Evolutionary conservation across 441 rosid genomes (phyloP), one percentile per base, ranked within the genome.

Genomic region (Pelargonium cotyledonis): DNA sequence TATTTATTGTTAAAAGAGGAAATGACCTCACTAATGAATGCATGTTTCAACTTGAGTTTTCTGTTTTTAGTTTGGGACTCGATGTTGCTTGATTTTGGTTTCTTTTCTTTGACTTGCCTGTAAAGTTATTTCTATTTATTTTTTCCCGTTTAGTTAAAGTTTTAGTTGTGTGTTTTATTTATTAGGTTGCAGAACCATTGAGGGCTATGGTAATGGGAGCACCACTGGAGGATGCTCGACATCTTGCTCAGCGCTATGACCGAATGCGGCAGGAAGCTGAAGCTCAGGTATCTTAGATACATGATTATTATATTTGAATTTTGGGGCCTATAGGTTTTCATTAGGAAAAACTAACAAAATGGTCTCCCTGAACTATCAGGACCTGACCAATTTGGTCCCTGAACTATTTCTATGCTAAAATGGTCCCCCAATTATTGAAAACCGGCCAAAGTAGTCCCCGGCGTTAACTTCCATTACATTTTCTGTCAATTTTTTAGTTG

Each of bases 131-230:
- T 55, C 23, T 6, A 55, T 55, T 55, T 55, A 51, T 6, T 51
- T 12, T 47, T 47, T 4, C 14, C 15, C 6, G 6, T 35, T 5
- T 47, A 10, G 53, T 47, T 47, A 47, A 47, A 47, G n/a, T 47
- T 47, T 61, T 23, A 19, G 29, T 68, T 10, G 31, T 51, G 65
- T 46, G 63, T 51, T 16, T 75, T 75, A 23, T 63, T 68, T 76
- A 53, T 72, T 81, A 91, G 96, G 90, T 93, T 69, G 96, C 97
- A 65, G 98, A 91, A 79, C 96, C 98, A 70, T 72, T 93, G 68
- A 85, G 96, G 75, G 90, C 93, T 62, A 91, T 91, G 97, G 92
- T 91, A 63, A 85, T 80, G 87, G 98, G 93, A 79, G 88, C 97
- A 76, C 97, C 96, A 4, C 72, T 91, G 73, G 97, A 91, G 73